Evolutionary conservation across 2,329 filamentous ascomycete species (phyloP).

Genomic region (Fusarium sp.): DNA sequence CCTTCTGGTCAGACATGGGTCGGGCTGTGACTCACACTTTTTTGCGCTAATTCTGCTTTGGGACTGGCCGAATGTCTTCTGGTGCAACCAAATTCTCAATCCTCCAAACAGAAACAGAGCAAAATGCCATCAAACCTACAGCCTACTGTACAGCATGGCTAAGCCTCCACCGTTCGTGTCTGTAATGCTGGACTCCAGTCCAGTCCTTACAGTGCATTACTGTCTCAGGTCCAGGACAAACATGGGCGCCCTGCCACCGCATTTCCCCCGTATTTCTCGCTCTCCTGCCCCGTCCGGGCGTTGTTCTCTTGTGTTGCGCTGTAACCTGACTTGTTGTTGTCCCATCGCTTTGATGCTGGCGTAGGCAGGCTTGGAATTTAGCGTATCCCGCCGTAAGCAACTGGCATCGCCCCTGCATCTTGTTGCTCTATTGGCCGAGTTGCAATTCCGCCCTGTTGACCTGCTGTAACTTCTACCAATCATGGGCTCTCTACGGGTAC

Average conservation of each 20-base stretch:
- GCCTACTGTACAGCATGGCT: neutral
- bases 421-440: slow-evolving; percentile 32
- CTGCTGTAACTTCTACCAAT: slow-evolving; percentile 24
- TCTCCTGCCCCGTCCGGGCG: neutral
- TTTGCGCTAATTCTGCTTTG: slow-evolving; percentile 43
- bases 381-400: slow-evolving; percentile 34
- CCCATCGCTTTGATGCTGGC: slow-evolving; percentile 9
- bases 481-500: slow-evolving; percentile 25
- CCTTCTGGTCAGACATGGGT: slow-evolving; percentile 45
- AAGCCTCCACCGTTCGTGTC: slow-evolving; percentile 30
- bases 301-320: neutral
- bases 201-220: neutral
- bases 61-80: slow-evolving; percentile 44
- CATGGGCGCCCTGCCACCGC: neutral
- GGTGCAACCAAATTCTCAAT: slow-evolving; percentile 41
- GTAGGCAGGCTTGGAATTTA: slow-evolving; percentile 21
- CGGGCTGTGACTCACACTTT: slow-evolving; percentile 52
- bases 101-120: slow-evolving; percentile 1
- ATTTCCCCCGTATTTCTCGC: slow-evolving; percentile 4
- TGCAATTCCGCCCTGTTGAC: slow-evolving; percentile 19
- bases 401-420: slow-evolving; percentile 22
- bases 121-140: slow-evolving; percentile 6
- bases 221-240: neutral
- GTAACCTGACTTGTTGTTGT: neutral
- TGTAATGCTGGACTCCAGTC: neutral